These are phyloP conservation scores for Mediolabrus comicus DNA, from an alignment of 108 stramenopile species.

Conservation along the genomic window DNA sequence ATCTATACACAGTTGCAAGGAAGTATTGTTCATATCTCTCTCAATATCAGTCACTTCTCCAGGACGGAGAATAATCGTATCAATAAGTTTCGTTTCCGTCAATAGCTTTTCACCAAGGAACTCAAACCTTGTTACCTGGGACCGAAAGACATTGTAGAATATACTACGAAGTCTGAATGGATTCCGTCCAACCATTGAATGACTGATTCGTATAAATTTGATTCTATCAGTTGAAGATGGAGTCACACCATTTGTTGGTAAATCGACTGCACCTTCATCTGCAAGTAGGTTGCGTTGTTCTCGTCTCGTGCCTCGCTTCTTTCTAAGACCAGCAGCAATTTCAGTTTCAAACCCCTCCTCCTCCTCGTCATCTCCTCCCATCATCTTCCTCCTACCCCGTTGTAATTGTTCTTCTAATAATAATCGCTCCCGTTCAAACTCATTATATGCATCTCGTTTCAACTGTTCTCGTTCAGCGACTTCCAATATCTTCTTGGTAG, in stretches of 20 bases:
- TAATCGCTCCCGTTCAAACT: constrained; percentile 19
- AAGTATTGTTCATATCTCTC: constrained; percentile 61
- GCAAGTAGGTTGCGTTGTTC: neutral
- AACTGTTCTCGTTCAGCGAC: constrained; percentile 66
- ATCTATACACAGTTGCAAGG: constrained; percentile 51
- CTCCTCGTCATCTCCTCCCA: neutral
- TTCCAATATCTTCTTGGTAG: constrained; percentile 59
- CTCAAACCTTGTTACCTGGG: constrained; percentile 62
- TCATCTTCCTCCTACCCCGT: constrained; percentile 27
- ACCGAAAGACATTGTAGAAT: constrained; percentile 59
- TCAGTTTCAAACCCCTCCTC: constrained; percentile 23
- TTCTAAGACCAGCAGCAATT: constrained; percentile 23
- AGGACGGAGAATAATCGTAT: constrained; percentile 65
- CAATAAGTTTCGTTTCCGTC: constrained; percentile 50
- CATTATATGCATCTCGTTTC: constrained; percentile 44
- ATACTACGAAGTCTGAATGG: constrained; percentile 60
- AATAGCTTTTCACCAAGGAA: constrained; percentile 64
- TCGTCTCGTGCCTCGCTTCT: constrained; percentile 4
- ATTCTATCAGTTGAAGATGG: constrained; percentile 44
- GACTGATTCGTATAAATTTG: constrained; percentile 71
- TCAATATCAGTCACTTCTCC: constrained; percentile 69
- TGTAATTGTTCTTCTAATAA: constrained; percentile 12
- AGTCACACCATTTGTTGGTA: constrained; percentile 12
- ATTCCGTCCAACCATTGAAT: constrained; percentile 41
- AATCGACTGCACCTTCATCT: constrained; percentile 3